Evolutionary conservation across 2,329 filamentous ascomycete genomes (phyloP), one percentile per base, ranked within the genome.

Genomic region (Colletotrichum sp.): DNA sequence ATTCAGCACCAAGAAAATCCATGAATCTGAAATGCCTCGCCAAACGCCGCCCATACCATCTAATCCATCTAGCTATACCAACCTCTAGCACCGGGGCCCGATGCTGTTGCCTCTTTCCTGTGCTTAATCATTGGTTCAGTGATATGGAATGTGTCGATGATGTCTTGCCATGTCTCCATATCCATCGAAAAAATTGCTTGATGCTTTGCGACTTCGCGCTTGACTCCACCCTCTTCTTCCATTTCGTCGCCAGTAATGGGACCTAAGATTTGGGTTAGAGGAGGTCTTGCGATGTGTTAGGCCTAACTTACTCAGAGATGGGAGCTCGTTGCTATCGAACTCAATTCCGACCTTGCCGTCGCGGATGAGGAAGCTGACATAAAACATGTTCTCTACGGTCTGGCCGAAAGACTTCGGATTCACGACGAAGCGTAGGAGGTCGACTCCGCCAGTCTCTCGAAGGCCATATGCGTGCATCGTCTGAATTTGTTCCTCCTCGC

Each of bases 331-430:
- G 15, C 92, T 89, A 81, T 98, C 96, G 72, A 92, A 90, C 5
- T 91, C 88, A n/a, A 99, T 89, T 39, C 92, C 92, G 8, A 96
- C 91, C 76, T 91, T 92, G 13, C 96, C 96, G 85, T 99, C 97
- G 74, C 95, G 92, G 76, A 99, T 95, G 77, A 99, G 87, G 82
- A 99, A 99, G 82, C 95, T 98, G 79, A 98, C 92, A 83, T 99
- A 99, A 84, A 99, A 99, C 80, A 99, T 89, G 80, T 99, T 99
- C 83, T 99, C 97, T 8, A 99, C 93, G 0, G 96, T 98, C 84
- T 99, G 97, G 0, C 95, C 95, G 81, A 99, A 99, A 1, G 95
- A 98, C 52, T 88, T 88, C 1, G 97, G 97, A 80, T 99, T 98
- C 78, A 99, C 91, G 55, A 96, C 95, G 79, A 98, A 99, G 69